Base-by-base conservation (phyloP, 2,329 filamentous ascomycete genomes). In the Pseudogymnoascus sp. region DNA sequence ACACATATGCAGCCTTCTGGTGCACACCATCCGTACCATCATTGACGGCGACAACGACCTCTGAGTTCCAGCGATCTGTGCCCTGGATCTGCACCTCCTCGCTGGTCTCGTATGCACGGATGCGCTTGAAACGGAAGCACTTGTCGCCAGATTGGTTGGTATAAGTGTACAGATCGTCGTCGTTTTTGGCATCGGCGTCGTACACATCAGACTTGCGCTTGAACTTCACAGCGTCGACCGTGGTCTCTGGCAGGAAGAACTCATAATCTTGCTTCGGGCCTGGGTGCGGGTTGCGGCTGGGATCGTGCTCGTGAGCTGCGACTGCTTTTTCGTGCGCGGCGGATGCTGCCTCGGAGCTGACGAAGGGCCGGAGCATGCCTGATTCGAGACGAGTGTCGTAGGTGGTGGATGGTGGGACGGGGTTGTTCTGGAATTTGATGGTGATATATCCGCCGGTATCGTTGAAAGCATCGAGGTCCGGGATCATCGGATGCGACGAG, bases 391-490 rank as follows among this genome's bases (percentile, higher is more conserved):
- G 85, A 59, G 76, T 77, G 72, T 88, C 85, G 72, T 87, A 88
- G 50, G 75, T 75, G 56, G 70, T 77, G 47, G 75, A 76, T 62
- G 79, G 77, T 8, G 81, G 76, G 29, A 88, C 82, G 3, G 86
- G 86, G 71, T 86, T 87, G 67, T 82, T 85, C 61, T 81, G 80
- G 74, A 89, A 88, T 74, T 89, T 89, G 76, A 89, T 80, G 13
- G 86, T 85, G 66, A 88, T 83, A 71, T 89, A 89, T 65, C 86
- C 85, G 62, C 86, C 86, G 2, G 83, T 84, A 73, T 89, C 86
- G 59, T 86, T 85, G 76, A 88, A 87, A n/a, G 85, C 82, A 65
- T 87, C 83, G 44, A 86, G 79, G 69, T 89, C 86, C 5, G 86
- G 86, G 16, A 89, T 74, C 40, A 89, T 74, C 29, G 86, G 85